phyloP scores from a whole-genome alignment of 805 yeast genomes.

The Saturnispora zaruensis region DNA sequence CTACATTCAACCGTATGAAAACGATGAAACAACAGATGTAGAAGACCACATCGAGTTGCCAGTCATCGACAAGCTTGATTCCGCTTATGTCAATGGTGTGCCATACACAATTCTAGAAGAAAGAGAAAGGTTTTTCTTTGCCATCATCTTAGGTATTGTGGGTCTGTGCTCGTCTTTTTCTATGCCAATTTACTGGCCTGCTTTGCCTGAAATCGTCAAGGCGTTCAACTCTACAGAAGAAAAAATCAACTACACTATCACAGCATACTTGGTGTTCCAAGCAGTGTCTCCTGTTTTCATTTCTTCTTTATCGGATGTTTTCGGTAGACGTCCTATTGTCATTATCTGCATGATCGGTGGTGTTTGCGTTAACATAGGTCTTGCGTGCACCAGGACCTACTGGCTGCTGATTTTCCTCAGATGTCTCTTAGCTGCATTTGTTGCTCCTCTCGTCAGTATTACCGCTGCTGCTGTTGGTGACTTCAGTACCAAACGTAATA shows the following conservation, averaged over 20 bases:
- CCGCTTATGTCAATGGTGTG: conserved; percentile 4
- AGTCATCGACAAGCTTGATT: not conserved
- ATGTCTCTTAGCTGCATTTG: conserved; percentile 67
- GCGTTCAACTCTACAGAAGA: conserved; percentile 50
- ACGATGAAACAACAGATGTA: not conserved
- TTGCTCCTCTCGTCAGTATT: conserved; percentile 68
- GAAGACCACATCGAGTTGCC: not conserved
- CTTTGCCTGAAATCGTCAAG: conserved; percentile 47
- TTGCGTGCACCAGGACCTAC: conserved; percentile 51
- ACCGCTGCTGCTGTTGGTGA: conserved; percentile 70
- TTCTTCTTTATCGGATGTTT: conserved; percentile 58
- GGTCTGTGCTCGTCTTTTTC: conserved; percentile 66
- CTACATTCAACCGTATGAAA: not conserved
- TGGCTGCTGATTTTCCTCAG: conserved; percentile 57
- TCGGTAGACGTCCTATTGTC: conserved; percentile 67
- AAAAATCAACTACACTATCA: conserved; percentile 60
- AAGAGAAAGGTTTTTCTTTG: conserved; percentile 35
- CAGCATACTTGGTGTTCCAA: conserved; percentile 67
- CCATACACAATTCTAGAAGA: conserved; percentile 39
- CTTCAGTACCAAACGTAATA: conserved; percentile 49
- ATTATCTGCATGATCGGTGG: conserved; percentile 47
- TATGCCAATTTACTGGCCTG: conserved; percentile 76
- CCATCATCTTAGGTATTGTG: conserved; percentile 33
- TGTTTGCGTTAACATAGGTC: conserved; percentile 53
- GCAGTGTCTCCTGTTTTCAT: conserved; percentile 67